These are phyloP conservation scores for Chrysoporthe deuterocubensis DNA, from an alignment of 2,329 filamentous ascomycete genomes.

Conservation along the genomic window DNA sequence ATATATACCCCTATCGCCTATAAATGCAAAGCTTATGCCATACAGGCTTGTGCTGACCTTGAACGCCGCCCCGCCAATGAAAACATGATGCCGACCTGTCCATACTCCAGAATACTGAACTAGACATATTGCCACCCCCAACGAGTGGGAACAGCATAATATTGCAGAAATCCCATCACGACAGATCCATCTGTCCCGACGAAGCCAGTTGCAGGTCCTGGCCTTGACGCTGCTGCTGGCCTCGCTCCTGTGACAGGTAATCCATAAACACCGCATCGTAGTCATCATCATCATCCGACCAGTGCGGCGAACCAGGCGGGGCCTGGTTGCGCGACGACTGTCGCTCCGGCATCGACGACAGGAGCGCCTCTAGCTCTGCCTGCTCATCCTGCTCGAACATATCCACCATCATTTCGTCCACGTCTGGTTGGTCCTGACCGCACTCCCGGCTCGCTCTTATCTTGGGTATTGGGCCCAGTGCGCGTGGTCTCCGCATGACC, in stretches of 20 bases:
- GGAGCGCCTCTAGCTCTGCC: slow-evolving; percentile 56
- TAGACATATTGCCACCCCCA: slow-evolving; percentile 9
- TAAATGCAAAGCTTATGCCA: slow-evolving; percentile 31
- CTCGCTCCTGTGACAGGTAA: slow-evolving; percentile 50
- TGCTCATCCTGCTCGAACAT: slow-evolving; percentile 56
- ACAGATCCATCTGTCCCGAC: slow-evolving; percentile 53
- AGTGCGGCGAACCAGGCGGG: slow-evolving; percentile 38
- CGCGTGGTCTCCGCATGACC: slow-evolving; percentile 32
- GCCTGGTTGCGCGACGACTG: slow-evolving; percentile 11
- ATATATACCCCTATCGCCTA: slow-evolving; percentile 28
- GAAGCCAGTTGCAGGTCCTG: slow-evolving; percentile 30
- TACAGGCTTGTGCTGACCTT: slow-evolving; percentile 2
- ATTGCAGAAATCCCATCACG: slow-evolving; percentile 34
- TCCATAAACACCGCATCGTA: slow-evolving; percentile 71
- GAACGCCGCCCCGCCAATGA: slow-evolving; percentile 18
- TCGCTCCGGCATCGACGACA: slow-evolving; percentile 49
- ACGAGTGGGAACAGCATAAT: neutral
- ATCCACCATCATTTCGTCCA: slow-evolving; percentile 59
- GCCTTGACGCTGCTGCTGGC: slow-evolving; percentile 38
- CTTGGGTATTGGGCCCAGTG: slow-evolving; percentile 30
- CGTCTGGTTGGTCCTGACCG: slow-evolving; percentile 32
- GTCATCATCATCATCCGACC: slow-evolving; percentile 57
- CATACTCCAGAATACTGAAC: neutral
- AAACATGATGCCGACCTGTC: neutral
- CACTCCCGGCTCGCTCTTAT: slow-evolving; percentile 15